These are phyloP conservation scores for Westerdykella aurantiaca DNA, from an alignment of 2,329 filamentous ascomycete species.

Conservation along the genomic window DNA sequence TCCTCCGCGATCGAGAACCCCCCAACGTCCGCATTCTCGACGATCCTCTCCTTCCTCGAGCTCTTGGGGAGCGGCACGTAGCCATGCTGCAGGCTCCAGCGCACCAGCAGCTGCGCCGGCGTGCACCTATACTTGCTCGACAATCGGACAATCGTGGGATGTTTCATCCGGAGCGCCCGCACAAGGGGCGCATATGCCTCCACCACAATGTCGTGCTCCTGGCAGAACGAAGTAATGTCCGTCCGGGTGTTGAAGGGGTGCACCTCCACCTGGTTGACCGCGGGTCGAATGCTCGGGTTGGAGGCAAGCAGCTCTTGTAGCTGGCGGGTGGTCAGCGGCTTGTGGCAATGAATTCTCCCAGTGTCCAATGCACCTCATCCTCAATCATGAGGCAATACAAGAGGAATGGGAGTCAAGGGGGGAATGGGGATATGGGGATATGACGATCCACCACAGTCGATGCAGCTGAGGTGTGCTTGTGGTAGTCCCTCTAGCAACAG, in stretches of 20 bases:
- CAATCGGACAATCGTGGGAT: slow-evolving; percentile 57
- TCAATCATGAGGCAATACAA: not conserved
- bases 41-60: slow-evolving; percentile 54
- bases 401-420: not conserved
- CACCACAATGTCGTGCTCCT: slow-evolving; percentile 60
- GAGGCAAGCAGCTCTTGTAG: slow-evolving; percentile 63
- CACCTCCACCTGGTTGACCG: slow-evolving; percentile 73
- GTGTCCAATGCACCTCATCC: too few relatives aligned
- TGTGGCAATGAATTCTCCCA: not conserved
- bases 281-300: slow-evolving; percentile 57
- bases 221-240: slow-evolving; percentile 61
- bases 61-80: slow-evolving; percentile 72
- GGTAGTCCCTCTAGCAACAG: too few relatives aligned
- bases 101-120: slow-evolving; percentile 67
- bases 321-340: slow-evolving; percentile 36
- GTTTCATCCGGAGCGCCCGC: slow-evolving; percentile 62
- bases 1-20: slow-evolving; percentile 55
- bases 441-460: not conserved
- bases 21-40: slow-evolving; percentile 59
- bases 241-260: slow-evolving; percentile 75
- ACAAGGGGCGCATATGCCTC: slow-evolving; percentile 78
- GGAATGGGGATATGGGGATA: not conserved
- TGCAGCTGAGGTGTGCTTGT: slow-evolving; percentile 1
- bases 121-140: slow-evolving; percentile 64
- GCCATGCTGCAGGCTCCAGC: slow-evolving; percentile 72